Percentiles rank a stretch among this genome's conserved stretches.
Evolutionary conservation across 2,329 filamentous ascomycete species (phyloP).

Genomic region (Trichoderma asperellum): DNA sequence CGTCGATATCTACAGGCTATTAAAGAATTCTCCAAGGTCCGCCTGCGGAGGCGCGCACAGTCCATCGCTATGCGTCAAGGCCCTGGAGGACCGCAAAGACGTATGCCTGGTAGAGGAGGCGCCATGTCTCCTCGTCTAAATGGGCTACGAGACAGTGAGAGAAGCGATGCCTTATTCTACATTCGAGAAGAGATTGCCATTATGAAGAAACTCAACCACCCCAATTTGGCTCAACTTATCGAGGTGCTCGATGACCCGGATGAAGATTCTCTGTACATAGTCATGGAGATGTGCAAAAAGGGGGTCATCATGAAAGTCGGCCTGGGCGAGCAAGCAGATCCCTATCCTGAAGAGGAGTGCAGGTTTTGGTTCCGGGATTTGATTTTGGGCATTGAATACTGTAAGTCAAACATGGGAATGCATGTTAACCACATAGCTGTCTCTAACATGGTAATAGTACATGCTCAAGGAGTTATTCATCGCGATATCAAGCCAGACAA

Average conservation of each 20-base stretch:
- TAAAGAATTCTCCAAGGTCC: constrained; percentile 95
- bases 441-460: constrained; percentile 58
- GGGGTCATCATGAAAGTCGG: constrained; percentile 96
- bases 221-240: constrained; percentile 88
- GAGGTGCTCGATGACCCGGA: constrained; percentile 95
- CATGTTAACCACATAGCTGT: neutral
- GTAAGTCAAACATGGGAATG: constrained; percentile 50
- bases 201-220: constrained; percentile 98
- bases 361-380: constrained; percentile 93
- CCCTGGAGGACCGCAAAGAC: constrained; percentile 43
- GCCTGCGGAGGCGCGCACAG: constrained; percentile 85
- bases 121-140: constrained; percentile 33
- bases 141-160: constrained; percentile 55
- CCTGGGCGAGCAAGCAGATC: constrained; percentile 78
- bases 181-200: constrained; percentile 97
- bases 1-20: constrained; percentile 68
- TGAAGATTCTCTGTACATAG: constrained; percentile 97
- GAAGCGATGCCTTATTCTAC: constrained; percentile 73
- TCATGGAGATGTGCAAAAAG: constrained; percentile 98
- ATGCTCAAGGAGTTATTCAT: constrained; percentile 92
- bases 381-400: constrained; percentile 91
- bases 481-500: constrained; percentile 99
- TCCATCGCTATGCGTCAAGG: constrained; percentile 75
- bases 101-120: constrained; percentile 35
- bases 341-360: constrained; percentile 81